Conservation (phyloP, 208 protist genomes). For the Trypanosoma boissoni region DNA sequence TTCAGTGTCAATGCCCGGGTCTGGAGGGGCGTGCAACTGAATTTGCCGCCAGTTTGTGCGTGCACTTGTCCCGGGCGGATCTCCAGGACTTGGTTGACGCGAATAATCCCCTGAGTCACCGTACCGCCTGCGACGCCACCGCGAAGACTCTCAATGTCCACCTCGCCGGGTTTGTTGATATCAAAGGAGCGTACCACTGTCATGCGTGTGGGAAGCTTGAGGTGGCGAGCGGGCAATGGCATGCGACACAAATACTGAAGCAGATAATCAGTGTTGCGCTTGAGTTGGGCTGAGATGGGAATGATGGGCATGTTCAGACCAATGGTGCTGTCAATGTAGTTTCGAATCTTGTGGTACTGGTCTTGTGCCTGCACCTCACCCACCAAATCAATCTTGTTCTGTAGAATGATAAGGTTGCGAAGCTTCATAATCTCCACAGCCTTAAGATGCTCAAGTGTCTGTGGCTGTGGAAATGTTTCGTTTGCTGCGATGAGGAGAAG, state of each 20-base stretch:
- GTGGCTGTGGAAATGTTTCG: slow-evolving; percentile 97
- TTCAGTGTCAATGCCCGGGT: slow-evolving; percentile 94
- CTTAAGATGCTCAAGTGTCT: slow-evolving; percentile 97
- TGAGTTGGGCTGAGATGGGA: slow-evolving; percentile 98
- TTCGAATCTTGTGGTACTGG: slow-evolving; percentile 96
- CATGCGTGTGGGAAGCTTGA: slow-evolving; percentile 91
- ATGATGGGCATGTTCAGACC: slow-evolving; percentile 97
- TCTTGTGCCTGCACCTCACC: slow-evolving; percentile 92
- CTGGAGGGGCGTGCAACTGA: slow-evolving; percentile 95
- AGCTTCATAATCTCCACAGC: slow-evolving; percentile 99
- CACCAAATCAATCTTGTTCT: slow-evolving; percentile 99
- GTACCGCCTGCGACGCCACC: slow-evolving; percentile 99
- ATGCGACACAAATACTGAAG: slow-evolving; percentile 98
- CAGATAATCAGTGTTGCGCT: slow-evolving; percentile 98
- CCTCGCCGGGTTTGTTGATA: slow-evolving; percentile 98
- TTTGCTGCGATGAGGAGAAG: slow-evolving; percentile 99
- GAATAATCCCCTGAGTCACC: slow-evolving; percentile 97
- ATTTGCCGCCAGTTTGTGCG: slow-evolving; percentile 66
- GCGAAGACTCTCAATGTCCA: slow-evolving; percentile 93
- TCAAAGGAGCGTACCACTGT: slow-evolving; percentile 99
- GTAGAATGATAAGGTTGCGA: slow-evolving; percentile 98
- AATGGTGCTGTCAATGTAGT: slow-evolving; percentile 89
- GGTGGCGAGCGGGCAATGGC: slow-evolving; percentile 96
- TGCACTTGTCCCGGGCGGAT: slow-evolving; percentile 97
- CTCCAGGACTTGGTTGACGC: slow-evolving; percentile 98